Percentiles rank a stretch among this genome's conserved stretches.
These are phyloP conservation scores for Claviceps sp. DNA, from an alignment of 2,329 filamentous ascomycete genomes.

Conservation along the genomic window DNA sequence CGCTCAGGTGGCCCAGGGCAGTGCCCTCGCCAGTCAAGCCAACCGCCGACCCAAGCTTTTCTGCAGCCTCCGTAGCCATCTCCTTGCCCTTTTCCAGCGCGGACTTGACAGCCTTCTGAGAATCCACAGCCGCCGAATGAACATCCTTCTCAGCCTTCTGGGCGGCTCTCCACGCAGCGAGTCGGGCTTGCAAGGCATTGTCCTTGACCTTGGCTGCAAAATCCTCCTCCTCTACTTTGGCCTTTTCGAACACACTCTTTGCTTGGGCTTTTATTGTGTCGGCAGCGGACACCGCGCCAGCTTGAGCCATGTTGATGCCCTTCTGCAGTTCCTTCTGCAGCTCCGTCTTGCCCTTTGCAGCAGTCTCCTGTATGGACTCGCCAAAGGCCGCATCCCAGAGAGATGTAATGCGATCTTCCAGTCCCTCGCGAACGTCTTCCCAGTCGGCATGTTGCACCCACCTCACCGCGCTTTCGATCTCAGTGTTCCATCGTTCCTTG, in stretches of 20 bases:
- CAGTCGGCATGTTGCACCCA: slow-evolving; percentile 56
- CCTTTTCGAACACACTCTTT: slow-evolving; percentile 20
- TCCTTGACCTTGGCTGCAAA: slow-evolving; percentile 15
- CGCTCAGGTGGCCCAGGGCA: slow-evolving; percentile 3
- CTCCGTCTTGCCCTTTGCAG: slow-evolving; percentile 15
- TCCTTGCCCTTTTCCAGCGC: slow-evolving; percentile 28
- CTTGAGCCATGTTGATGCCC: slow-evolving; percentile 20
- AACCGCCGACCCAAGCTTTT: slow-evolving; percentile 23
- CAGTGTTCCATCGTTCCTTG: slow-evolving; percentile 68
- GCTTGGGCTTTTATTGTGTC: slow-evolving; percentile 20
- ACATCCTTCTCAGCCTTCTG: slow-evolving; percentile 10
- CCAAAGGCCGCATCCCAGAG: slow-evolving; percentile 30
- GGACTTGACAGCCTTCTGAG: slow-evolving; percentile 24
- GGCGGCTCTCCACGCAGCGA: slow-evolving; percentile 13
- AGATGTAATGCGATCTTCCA: slow-evolving; percentile 36
- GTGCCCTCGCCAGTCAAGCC: slow-evolving; percentile 16
- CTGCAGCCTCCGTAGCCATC: slow-evolving; percentile 26
- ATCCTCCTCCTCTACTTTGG: slow-evolving; percentile 15
- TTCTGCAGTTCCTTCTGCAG: slow-evolving; percentile 19
- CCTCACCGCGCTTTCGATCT: slow-evolving; percentile 52
- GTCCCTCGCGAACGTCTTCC: slow-evolving; percentile 44
- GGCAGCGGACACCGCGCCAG: slow-evolving; percentile 11
- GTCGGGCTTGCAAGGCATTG: slow-evolving; percentile 15
- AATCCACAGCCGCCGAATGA: slow-evolving; percentile 19
- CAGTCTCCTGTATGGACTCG: slow-evolving; percentile 15